A percentile compares a stretch with the other conserved stretches of the same genome.
Conservation (phyloP, 2,329 filamentous ascomycete genomes). For the Knufia fluminis region DNA sequence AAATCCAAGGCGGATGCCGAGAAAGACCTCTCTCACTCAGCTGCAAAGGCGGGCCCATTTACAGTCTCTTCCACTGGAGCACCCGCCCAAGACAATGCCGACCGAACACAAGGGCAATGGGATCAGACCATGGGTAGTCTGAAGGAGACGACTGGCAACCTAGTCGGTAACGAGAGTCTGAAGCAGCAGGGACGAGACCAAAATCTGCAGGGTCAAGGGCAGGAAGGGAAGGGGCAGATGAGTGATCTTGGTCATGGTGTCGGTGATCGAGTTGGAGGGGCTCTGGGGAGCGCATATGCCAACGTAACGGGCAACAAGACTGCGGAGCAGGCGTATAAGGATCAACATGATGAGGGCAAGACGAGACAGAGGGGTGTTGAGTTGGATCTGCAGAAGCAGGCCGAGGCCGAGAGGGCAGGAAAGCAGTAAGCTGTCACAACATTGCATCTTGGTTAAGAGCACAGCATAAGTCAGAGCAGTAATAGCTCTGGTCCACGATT, state of each 20-base stretch:
- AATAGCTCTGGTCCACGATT: neutral
- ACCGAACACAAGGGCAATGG: slow-evolving; percentile 63
- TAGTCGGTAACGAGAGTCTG: slow-evolving; percentile 65
- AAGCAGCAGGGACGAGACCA: slow-evolving; percentile 68
- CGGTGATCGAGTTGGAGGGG: slow-evolving; percentile 57
- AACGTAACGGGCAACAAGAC: slow-evolving; percentile 60
- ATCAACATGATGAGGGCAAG: slow-evolving; percentile 59
- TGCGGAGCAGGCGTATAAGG: slow-evolving; percentile 52
- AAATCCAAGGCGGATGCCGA: slow-evolving; percentile 58
- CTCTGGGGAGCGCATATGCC: slow-evolving; percentile 62
- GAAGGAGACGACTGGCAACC: slow-evolving; percentile 70
- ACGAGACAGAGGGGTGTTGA: slow-evolving; percentile 75
- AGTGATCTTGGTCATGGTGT: slow-evolving; percentile 63
- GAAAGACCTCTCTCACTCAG: slow-evolving; percentile 64
- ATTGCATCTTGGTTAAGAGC: no score
- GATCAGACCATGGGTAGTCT: slow-evolving; percentile 82
- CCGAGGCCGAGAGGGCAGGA: slow-evolving; percentile 28
- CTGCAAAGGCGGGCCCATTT: slow-evolving; percentile 63
- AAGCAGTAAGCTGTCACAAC: slow-evolving; percentile 1
- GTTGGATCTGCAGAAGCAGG: slow-evolving; percentile 67
- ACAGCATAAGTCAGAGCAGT: no score
- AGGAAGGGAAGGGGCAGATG: slow-evolving; percentile 76
- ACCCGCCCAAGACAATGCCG: slow-evolving; percentile 59
- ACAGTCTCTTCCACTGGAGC: slow-evolving; percentile 62
- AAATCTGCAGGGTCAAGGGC: slow-evolving; percentile 67